Evolutionary conservation across 2,329 filamentous ascomycete species (phyloP), one percentile per base, ranked within the genome.

Genomic region (Rhinocladiella mackenziei): DNA sequence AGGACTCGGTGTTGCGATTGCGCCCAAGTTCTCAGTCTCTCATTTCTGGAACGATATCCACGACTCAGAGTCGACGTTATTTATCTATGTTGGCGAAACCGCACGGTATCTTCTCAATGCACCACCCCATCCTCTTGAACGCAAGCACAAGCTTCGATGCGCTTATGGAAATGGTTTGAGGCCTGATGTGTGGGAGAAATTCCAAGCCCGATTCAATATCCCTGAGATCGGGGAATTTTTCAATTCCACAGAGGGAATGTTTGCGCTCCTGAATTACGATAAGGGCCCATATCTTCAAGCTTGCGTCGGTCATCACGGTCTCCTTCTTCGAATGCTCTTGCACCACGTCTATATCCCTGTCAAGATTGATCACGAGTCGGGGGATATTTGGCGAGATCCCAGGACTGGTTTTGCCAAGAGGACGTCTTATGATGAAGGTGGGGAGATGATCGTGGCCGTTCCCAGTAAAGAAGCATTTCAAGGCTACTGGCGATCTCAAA

Each of bases 401-500:
- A 73, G 75, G 54, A 87, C 83, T 0, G 83, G 84, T 0, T 84
- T 86, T 50, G 84, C 77, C 1, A 69, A 67, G 20, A 74, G 83
- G 19, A 73, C 76, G 37, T 63, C 79, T 0, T 85, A 84, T 58
- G 77, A 80, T 10, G 71, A 78, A 30, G 84, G 84, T 3, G 84
- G 85, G n/a, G 85, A 91, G 64, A 84, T 89, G 10, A 70, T 94
- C 2, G 83, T 89, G 19, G 66, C 80, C 0, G 65, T 72, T 0
- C 75, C 89, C 54, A 77, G 83, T 36, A 65, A 71, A 23, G 70
- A 72, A 22, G 77, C 76, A 9, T 94, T 89, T 68, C 84, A 89
- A 60, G 89, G 89, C 2, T 95, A 95, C 65, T 87, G 83, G 64
- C 79, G 81, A 47, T 88, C 94, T 61, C 63, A 73, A 10, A 73